Conservation (phyloP, 2,329 filamentous ascomycete genomes). For the Fusarium brevicatenulatum region DNA sequence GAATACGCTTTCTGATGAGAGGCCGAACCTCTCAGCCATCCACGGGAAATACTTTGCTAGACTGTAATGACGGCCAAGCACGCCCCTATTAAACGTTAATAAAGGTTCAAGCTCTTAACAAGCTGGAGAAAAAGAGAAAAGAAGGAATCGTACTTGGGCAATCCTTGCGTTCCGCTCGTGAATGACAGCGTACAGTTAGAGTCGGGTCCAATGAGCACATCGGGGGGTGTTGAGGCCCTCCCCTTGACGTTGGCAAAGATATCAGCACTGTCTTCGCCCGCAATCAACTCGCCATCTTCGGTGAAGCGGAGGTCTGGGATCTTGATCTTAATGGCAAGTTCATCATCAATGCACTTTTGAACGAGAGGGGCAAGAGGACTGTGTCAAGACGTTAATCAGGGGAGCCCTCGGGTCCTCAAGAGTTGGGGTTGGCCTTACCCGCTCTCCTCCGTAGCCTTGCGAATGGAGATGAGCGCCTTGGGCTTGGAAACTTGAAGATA, state of each 20-base stretch:
- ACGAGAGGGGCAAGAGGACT: background rate
- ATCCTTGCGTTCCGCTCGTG: background rate
- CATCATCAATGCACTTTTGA: background rate
- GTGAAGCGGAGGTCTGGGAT: background rate
- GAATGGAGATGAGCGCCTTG: background rate
- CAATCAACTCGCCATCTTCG: background rate
- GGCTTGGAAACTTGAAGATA: background rate
- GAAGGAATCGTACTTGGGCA: background rate
- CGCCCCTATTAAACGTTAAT: background rate
- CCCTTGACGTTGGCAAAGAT: background rate
- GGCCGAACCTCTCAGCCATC: conserved; percentile 64
- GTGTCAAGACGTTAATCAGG: background rate
- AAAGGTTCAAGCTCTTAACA: background rate
- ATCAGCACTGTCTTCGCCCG: background rate
- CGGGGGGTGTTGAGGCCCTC: background rate
- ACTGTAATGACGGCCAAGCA: background rate
- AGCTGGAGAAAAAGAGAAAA: background rate
- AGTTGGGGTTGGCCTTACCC: background rate
- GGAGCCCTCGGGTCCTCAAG: background rate
- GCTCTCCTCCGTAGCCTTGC: background rate
- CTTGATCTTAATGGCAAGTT: background rate
- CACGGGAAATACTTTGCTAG: conserved; percentile 2
- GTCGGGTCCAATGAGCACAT: background rate
- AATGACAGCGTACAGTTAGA: background rate
- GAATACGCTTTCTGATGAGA: conserved; percentile 78